Evolutionary conservation across 2,329 filamentous ascomycete species (phyloP).

Genomic region (Aureobasidium musti): DNA sequence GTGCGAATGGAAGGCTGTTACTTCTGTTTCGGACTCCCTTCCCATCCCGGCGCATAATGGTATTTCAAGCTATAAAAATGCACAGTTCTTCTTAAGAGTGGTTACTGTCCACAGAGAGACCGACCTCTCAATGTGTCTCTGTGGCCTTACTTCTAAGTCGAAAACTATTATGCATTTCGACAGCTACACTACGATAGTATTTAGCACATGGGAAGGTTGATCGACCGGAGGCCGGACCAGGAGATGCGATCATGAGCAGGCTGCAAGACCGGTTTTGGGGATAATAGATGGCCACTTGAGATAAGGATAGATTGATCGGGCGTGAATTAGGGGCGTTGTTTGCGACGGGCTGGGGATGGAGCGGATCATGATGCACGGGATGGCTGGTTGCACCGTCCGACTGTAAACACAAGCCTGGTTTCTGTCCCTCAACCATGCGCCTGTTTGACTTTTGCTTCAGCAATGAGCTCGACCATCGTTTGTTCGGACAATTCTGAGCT

Average conservation of each 20-base stretch:
- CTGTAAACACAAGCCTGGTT: slow-evolving; percentile 26
- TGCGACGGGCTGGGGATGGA: slow-evolving; percentile 15
- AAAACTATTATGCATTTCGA: background rate
- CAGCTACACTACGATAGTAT: background rate
- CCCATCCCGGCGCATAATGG: too few species aligned
- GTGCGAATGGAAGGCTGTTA: too few species aligned
- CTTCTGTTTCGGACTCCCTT: too few species aligned
- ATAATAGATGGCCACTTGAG: background rate
- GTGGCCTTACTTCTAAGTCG: background rate
- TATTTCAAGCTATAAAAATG: background rate
- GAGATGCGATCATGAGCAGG: background rate
- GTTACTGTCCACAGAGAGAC: background rate
- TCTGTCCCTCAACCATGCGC: background rate
- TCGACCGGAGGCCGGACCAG: background rate
- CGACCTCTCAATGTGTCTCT: background rate
- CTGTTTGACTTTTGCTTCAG: background rate
- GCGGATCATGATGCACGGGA: slow-evolving; percentile 5
- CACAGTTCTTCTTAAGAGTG: background rate
- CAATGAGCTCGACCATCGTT: background rate
- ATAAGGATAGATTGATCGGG: background rate
- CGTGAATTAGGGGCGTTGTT: background rate
- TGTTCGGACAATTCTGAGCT: background rate
- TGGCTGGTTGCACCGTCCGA: slow-evolving; percentile 22
- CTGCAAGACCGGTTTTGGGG: background rate
- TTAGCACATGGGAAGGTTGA: background rate